A percentile compares a stretch with the other conserved stretches of the same genome.
Conservation (phyloP, 2,329 filamentous ascomycete genomes). For the Aureobasidium sp. region DNA sequence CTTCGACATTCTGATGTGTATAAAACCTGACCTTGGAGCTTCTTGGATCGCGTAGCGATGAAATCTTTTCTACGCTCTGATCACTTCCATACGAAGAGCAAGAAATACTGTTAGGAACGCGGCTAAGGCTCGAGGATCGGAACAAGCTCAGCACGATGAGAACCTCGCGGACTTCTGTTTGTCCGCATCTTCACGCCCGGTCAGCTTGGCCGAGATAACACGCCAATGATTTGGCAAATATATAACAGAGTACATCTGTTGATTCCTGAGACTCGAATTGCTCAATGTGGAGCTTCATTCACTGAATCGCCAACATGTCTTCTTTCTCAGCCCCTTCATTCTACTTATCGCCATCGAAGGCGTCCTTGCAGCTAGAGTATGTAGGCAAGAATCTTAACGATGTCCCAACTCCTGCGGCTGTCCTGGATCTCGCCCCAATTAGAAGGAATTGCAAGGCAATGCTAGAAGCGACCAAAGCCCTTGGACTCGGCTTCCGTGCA, state of each 20-base stretch:
- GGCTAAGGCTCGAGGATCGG: neutral
- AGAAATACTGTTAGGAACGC: neutral
- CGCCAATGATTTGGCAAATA: neutral
- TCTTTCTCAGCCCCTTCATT: slow-evolving; percentile 17
- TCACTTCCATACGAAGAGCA: neutral
- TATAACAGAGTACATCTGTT: neutral
- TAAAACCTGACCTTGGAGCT: neutral
- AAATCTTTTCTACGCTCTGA: neutral
- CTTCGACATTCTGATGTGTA: neutral
- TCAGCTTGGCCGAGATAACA: slow-evolving; percentile 3
- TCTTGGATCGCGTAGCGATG: neutral
- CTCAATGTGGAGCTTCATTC: neutral
- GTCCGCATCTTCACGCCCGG: neutral
- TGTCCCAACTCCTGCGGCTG: slow-evolving; percentile 57
- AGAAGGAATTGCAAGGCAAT: slow-evolving; percentile 63
- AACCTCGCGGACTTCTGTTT: neutral
- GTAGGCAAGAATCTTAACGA: slow-evolving; percentile 54
- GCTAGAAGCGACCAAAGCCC: slow-evolving; percentile 53
- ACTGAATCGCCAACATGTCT: neutral
- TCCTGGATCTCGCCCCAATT: slow-evolving; percentile 62
- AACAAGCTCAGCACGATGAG: neutral
- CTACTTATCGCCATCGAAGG: slow-evolving; percentile 27
- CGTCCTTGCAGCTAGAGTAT: slow-evolving; percentile 36
- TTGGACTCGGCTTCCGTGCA: slow-evolving; percentile 62
- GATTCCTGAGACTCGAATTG: neutral